Conservation (phyloP, 345 rosid species). For the Sapria himalayana region DNA sequence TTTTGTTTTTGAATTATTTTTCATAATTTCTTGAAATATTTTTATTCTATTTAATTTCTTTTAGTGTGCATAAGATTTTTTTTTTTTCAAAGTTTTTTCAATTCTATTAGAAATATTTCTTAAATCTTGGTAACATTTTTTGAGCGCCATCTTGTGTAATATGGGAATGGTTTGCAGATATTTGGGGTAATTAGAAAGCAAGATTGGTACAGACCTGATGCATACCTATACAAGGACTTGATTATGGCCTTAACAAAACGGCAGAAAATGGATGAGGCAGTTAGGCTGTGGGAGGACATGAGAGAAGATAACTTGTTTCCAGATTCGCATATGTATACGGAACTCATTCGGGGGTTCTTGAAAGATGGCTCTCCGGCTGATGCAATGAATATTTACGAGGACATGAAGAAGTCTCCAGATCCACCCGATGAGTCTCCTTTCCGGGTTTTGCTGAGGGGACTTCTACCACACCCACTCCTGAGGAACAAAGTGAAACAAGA, state of each 20-base stretch:
- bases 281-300: slow-evolving; percentile 56
- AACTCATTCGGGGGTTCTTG: slow-evolving; percentile 65
- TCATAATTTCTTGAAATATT: no score
- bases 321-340: slow-evolving; percentile 75
- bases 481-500: slow-evolving; percentile 86
- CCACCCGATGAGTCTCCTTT: slow-evolving; percentile 85
- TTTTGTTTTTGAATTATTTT: no score
- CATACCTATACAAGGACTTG: slow-evolving; percentile 67
- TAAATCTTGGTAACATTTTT: no score
- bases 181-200: slow-evolving; percentile 57
- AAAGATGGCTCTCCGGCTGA: slow-evolving; percentile 72
- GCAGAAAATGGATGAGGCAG: slow-evolving; percentile 65
- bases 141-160: no score
- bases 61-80: no score
- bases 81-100: no score
- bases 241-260: slow-evolving; percentile 40
- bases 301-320: slow-evolving; percentile 59
- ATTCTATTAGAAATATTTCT: no score
- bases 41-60: no score
- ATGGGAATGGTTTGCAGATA: slow-evolving; percentile 33
- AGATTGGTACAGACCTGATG: slow-evolving; percentile 74
- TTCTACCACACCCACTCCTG: slow-evolving; percentile 66
- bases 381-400: slow-evolving; percentile 87
- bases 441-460: slow-evolving; percentile 74
- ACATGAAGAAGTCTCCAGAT: slow-evolving; percentile 80